Base-by-base conservation (phyloP, 2,329 filamentous ascomycete genomes). In the Cordyceps cateniannulata region DNA sequence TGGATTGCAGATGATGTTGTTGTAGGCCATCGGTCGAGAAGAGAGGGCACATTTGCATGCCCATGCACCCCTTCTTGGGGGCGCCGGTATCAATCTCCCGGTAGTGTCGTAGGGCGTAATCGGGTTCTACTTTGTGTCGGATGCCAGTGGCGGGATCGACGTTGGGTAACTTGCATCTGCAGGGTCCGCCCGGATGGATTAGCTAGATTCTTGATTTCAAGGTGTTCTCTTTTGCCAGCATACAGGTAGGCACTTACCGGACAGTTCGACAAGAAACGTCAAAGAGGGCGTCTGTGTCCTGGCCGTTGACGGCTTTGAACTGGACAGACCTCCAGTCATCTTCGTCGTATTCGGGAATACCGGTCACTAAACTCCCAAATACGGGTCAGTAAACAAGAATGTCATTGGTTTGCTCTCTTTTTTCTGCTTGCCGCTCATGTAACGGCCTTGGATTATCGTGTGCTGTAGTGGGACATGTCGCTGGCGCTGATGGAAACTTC, bases 151-250 rank as follows among this genome's bases (percentile, higher is more conserved):
- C 75, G 0, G 81, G 87, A 69, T 90, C 80, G 1, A 90, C 85
- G 65, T 91, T 91, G 22, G 87, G 87, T 66, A 91, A 71, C 66
- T 85, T 88, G 74, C 88, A 91, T 59, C 80, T 81, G 54, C 14
- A 9, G 42, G 24, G 22, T 29, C 22, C 8, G n/a, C 22, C 18
- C n/a, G n/a, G 35, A 45, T 63, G 25, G 64, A 65, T 61, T 45
- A 38, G 44, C 25, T 20, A 22, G 7, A 16, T 24, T 35, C 25
- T 42, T 5, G 40, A 20, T 44, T 3, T 5, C 18, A 12, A 12
- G 52, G 38, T 40, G 32, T 27, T 38, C 14, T 3, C 6, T 8
- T 16, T 14, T 32, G n/a, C 24, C 25, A 40, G 5, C n/a, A 22
- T 35, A 22, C 4, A 16, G 22, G 45, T 6, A 18, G 42, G 3